Base-by-base conservation (phyloP, 768 basidiomycete species). In the Lanmaoa pseudosensibilis region DNA sequence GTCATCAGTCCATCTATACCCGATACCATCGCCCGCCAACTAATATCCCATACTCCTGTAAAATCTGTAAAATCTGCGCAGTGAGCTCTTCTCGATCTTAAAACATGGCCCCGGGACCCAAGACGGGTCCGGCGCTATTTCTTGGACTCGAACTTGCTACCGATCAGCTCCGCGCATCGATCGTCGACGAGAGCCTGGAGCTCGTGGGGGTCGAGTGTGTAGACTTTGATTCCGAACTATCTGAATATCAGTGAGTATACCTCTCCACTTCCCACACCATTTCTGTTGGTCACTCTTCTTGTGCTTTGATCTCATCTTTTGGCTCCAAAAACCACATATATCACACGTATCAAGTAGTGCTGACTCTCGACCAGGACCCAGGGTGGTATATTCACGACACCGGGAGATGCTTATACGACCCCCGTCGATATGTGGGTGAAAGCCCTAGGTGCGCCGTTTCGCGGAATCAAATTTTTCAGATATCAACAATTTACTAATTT, bases 401-500 rank as follows among this genome's bases (percentile, higher is more conserved):
- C 88, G 5, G 90, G 89, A 32, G 90, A 93, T 71, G 90, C 89
- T 23, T 92, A 88, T 68, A 92, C 89, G 38, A 92, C 91, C 8
- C 91, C 92, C 2, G 81, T 94, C 45, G 91, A 94, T 65, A 91
- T 93, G 88, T 93, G 91, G 91, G 84, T 92, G 52, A 91, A 90
- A 69, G 88, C 80, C 16, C 81, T 94, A 48, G 92, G 92, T 91
- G 70, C 54, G 57, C 43, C 40, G 34, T 49, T 48, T 60, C 57
- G 74, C 83, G 84, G 83, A 84, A 86, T 74, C 84, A 84, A 83
- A 78, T 76, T 79, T 83, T 78, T 77, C 72, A 61, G 64, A 68
- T 70, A 72, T 68, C 71, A 69, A 70, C 56, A 36, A 52, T 63
- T 59, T 59, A 73, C 71, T 65, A 73, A 72, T 73, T 73, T 68